Conservation (phyloP, 2,329 filamentous ascomycete genomes). For the Exophiala mesophila region DNA sequence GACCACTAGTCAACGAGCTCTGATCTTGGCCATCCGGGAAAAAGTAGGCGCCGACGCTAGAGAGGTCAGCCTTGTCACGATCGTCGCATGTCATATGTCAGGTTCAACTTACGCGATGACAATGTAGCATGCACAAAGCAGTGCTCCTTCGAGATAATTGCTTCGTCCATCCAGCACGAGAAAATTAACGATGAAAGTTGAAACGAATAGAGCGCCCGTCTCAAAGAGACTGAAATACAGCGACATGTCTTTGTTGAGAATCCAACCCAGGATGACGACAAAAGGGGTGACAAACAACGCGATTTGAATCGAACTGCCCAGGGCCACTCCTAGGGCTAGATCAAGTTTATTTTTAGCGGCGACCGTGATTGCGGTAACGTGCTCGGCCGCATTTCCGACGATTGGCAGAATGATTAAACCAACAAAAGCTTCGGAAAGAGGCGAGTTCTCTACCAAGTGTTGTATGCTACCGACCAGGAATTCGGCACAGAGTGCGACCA, state of each 20-base stretch:
- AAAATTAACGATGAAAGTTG: conserved; percentile 53
- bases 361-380: conserved; percentile 59
- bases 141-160: conserved; percentile 56
- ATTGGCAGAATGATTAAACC: conserved; percentile 61
- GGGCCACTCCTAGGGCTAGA: conserved; percentile 59
- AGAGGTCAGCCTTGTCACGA: not conserved
- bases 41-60: conserved; percentile 35
- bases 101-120: conserved; percentile 48
- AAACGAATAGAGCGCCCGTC: conserved; percentile 60
- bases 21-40: conserved; percentile 25
- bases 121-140: conserved; percentile 56
- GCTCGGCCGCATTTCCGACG: conserved; percentile 62
- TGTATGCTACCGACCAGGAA: conserved; percentile 59
- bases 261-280: conserved; percentile 59
- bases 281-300: conserved; percentile 58
- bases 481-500: conserved; percentile 73
- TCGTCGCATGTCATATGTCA: not conserved
- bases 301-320: conserved; percentile 63
- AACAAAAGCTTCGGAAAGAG: conserved; percentile 56
- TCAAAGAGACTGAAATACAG: conserved; percentile 86
- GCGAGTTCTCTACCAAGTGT: conserved; percentile 44
- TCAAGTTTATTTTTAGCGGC: conserved; percentile 65
- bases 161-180: conserved; percentile 58
- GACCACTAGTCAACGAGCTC: conserved; percentile 20
- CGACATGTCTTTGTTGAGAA: conserved; percentile 60